Percentiles rank a stretch among this genome's conserved stretches.
Evolutionary conservation across 305 asterid species (phyloP).

Genomic region (Fraxinus floribunda): DNA sequence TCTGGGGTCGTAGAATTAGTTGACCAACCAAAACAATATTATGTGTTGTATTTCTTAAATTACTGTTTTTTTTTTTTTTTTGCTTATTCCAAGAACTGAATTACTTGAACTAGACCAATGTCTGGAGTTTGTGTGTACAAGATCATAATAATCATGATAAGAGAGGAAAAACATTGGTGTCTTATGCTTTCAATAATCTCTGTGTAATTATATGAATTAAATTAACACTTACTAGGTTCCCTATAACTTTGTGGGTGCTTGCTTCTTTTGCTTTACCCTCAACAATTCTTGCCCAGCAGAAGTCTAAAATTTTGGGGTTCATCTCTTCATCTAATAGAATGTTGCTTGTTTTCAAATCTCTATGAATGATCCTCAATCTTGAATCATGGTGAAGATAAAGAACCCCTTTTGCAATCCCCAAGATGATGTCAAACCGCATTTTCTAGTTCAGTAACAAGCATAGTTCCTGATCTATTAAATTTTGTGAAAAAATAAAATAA

Average conservation of each 20-base stretch:
- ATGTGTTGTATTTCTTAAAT: not conserved
- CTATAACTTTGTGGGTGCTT: not conserved
- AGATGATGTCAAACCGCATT: slow-evolving; percentile 53
- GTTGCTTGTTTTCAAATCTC: slow-evolving; percentile 76
- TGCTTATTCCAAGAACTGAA: not conserved
- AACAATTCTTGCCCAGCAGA: slow-evolving; percentile 67
- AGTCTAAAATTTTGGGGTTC: slow-evolving; percentile 72
- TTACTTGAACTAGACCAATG: not conserved
- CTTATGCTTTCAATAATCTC: not conserved
- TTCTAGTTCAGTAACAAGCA: slow-evolving; percentile 46
- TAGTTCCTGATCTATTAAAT: not conserved
- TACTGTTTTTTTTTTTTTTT: not conserved
- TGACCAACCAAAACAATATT: not conserved
- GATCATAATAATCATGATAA: not conserved
- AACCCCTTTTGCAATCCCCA: slow-evolving; percentile 69
- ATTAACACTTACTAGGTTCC: not conserved
- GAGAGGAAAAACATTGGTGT: not conserved
- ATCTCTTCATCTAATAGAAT: slow-evolving; percentile 49
- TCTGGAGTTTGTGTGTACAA: not conserved
- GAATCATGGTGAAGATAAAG: slow-evolving; percentile 66
- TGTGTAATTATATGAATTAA: not conserved
- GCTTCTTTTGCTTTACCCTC: not conserved
- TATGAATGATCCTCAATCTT: slow-evolving; percentile 64
- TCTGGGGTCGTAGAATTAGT: not conserved
- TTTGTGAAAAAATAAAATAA: not conserved